Conservation (phyloP, 73 alveolate genomes). For the Paramecium primaurelia region DNA sequence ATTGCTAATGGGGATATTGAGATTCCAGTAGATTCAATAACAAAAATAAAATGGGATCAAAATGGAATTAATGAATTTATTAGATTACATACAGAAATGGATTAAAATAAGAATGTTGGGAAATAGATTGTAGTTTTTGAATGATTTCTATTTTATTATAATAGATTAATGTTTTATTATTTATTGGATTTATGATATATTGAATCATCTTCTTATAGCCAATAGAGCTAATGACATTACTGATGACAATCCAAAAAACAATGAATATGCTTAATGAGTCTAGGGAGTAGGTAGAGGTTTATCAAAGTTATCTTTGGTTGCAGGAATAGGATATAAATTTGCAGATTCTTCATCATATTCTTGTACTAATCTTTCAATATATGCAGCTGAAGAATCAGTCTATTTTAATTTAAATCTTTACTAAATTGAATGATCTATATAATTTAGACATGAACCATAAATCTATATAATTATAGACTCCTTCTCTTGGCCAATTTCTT, state of each 20-base stretch:
- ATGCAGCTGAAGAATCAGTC: constrained; percentile 48
- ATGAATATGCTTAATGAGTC: constrained; percentile 44
- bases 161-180: neutral
- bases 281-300: constrained; percentile 57
- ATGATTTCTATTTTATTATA: constrained; percentile 32
- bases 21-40: neutral
- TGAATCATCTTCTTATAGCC: constrained; percentile 35
- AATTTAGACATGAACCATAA: constrained; percentile 53
- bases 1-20: neutral
- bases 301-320: constrained; percentile 59
- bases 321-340: constrained; percentile 62
- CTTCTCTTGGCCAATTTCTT: constrained; percentile 56
- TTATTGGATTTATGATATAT: neutral
- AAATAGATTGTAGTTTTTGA: neutral
- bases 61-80: neutral
- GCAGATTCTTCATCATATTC: constrained; percentile 59
- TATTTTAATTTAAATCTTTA: neutral
- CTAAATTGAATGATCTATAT: constrained; percentile 60
- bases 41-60: neutral
- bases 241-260: constrained; percentile 51
- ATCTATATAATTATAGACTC: constrained; percentile 57
- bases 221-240: constrained; percentile 26
- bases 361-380: constrained; percentile 56
- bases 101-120: neutral
- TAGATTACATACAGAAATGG: neutral